Base-by-base conservation (phyloP, 352 stramenopile genomes). In the Albugo candida region DNA sequence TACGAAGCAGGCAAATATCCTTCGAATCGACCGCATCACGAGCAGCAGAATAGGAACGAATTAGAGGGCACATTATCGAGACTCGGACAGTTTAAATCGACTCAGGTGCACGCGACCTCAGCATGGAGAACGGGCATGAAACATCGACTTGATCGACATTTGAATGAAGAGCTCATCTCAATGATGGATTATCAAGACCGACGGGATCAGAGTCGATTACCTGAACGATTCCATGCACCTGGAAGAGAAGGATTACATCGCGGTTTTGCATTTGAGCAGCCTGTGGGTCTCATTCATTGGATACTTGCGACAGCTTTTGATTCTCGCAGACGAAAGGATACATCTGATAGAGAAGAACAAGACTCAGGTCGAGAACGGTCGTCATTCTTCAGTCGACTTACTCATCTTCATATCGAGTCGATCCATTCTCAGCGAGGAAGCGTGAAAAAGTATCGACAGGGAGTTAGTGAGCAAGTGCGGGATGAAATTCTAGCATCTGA, bases 191-290 rank as follows among this genome's bases (percentile, higher is more conserved):
- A 83, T 54, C 65, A 79, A 24, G 64, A 82, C 42, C 72, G 72
- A 41, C 65, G 75, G 12, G 66, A 71, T 13, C 67, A 79, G 16
- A 72, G 83, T 35, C 63, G 64, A 19, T 21, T 35, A 42, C 70
- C 74, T 10, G 58, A 71, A 20, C 58, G 54, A 0, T 65, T 64
- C 39, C 57, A 55, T n/a, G 60, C 67, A 1, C 60, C 63, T 1
- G 58, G 60, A 12, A 61, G 70, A 17, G 60, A 61, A 2, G 63
- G 78, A 11, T 37, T 77, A 49, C 62, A 13, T 59, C 80, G 60
- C n/a, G 77, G 77, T 3, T 91, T 91, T 50, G 77, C 77, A 5
- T 91, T 87, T 49, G 77, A 84, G 36, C 64, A 83, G 47, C 77
- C 77, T 11, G 77, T 71, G 19, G 65, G 79, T 38, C 59, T 87